Evolutionary conservation across 495 filamentous ascomycete genomes (phyloP).

Genomic region (Penicillium chermesinum): DNA sequence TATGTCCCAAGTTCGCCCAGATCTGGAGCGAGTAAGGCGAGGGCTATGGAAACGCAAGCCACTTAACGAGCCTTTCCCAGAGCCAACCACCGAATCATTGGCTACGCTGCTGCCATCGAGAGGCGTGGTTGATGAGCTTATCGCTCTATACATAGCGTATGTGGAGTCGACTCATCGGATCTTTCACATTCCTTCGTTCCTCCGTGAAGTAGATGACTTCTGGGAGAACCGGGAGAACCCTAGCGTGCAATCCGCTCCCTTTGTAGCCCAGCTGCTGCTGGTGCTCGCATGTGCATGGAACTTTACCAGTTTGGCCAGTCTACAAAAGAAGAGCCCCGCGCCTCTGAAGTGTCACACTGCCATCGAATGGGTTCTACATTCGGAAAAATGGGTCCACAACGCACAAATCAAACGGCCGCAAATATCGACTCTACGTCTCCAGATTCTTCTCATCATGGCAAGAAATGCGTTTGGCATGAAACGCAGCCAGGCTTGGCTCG

Average conservation of each 20-base stretch:
- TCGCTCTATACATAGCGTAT: slow-evolving; percentile 47
- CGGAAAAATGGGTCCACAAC: slow-evolving; percentile 56
- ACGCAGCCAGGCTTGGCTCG: slow-evolving; percentile 55
- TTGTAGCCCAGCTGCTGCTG: slow-evolving; percentile 57
- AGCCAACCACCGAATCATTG: slow-evolving; percentile 27
- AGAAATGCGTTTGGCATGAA: slow-evolving; percentile 50
- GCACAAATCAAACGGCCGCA: slow-evolving; percentile 52
- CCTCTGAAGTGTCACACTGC: slow-evolving; percentile 46
- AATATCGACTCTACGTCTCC: slow-evolving; percentile 51
- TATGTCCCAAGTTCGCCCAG: slow-evolving; percentile 32
- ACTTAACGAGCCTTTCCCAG: slow-evolving; percentile 29
- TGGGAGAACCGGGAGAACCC: slow-evolving; percentile 37
- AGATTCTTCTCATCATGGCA: slow-evolving; percentile 57
- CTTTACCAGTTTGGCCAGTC: slow-evolving; percentile 25
- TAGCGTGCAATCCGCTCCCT: slow-evolving; percentile 31
- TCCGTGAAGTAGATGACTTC: slow-evolving; percentile 47
- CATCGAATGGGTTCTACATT: slow-evolving; percentile 58
- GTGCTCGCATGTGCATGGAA: slow-evolving; percentile 59
- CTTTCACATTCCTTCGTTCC: slow-evolving; percentile 54
- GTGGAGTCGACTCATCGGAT: slow-evolving; percentile 55
- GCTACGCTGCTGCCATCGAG: slow-evolving; percentile 35
- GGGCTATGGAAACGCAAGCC: slow-evolving; percentile 34
- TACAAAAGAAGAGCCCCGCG: slow-evolving; percentile 47
- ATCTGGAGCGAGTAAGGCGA: slow-evolving; percentile 30
- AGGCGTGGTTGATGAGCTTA: slow-evolving; percentile 46